These are phyloP conservation scores for Meyerozyma guilliermondii DNA, from an alignment of 1,139 yeast species.

Conservation along the genomic window DNA sequence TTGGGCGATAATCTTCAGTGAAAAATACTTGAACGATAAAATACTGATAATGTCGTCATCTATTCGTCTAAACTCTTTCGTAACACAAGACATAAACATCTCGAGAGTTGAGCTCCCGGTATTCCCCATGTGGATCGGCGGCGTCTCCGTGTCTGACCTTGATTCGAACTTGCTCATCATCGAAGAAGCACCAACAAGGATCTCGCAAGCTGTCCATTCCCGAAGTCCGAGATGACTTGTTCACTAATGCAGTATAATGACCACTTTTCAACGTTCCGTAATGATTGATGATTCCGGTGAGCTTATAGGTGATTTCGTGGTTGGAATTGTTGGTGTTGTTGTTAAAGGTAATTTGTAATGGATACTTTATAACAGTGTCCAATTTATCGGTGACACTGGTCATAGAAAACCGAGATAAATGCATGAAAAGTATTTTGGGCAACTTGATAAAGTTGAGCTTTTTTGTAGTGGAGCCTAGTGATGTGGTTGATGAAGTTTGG, in stretches of 20 bases:
- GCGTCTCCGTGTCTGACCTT: slow-evolving; percentile 44
- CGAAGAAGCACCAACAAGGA: slow-evolving; percentile 64
- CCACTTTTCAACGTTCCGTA: slow-evolving; percentile 69
- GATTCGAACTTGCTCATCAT: slow-evolving; percentile 58
- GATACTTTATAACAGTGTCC: slow-evolving; percentile 49
- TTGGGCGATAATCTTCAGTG: background rate
- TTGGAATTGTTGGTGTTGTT: slow-evolving; percentile 25
- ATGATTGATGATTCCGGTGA: slow-evolving; percentile 64
- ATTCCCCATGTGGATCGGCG: slow-evolving; percentile 24
- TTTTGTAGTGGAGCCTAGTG: slow-evolving; percentile 37
- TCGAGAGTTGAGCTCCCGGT: slow-evolving; percentile 41
- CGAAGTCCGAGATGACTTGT: slow-evolving; percentile 35
- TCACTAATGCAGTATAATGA: slow-evolving; percentile 65
- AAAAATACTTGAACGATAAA: too few relatives aligned
- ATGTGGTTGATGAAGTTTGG: slow-evolving; percentile 6
- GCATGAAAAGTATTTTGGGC: slow-evolving; percentile 62
- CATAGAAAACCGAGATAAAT: slow-evolving; percentile 55
- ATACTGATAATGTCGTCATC: too few relatives aligned
- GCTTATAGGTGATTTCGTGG: slow-evolving; percentile 42
- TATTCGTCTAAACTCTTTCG: slow-evolving; percentile 31
- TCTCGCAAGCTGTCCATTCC: slow-evolving; percentile 19
- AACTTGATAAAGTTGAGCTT: slow-evolving; percentile 55
- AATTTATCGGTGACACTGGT: slow-evolving; percentile 53
- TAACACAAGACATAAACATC: slow-evolving; percentile 76
- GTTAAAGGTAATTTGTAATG: slow-evolving; percentile 41